Conservation (phyloP, 2,329 filamentous ascomycete genomes). For the Pyricularia pennisetigena region DNA sequence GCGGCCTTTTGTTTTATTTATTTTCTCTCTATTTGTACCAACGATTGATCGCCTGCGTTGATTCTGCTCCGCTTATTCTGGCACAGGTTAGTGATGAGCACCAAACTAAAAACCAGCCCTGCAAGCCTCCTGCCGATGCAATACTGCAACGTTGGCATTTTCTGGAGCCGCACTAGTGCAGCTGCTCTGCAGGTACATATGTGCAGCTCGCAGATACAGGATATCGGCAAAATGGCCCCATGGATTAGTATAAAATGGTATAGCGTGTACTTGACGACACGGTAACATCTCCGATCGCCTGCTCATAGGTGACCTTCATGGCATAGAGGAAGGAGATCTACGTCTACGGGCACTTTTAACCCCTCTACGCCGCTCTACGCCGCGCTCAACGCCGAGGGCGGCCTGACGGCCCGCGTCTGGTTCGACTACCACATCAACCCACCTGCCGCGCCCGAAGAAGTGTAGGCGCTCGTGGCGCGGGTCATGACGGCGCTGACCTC, state of each 20-base stretch:
- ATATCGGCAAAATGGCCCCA: too few species aligned
- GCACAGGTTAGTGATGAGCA: too few species aligned
- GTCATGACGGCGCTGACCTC: not conserved
- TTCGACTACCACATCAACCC: not conserved
- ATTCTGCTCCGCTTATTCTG: too few species aligned
- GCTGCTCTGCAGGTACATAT: too few species aligned
- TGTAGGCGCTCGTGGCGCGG: not conserved
- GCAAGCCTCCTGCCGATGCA: too few species aligned
- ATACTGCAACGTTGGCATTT: too few species aligned
- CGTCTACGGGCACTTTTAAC: too few species aligned
- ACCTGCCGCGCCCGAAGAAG: not conserved
- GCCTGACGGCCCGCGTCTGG: not conserved
- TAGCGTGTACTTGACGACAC: not conserved
- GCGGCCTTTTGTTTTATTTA: not conserved
- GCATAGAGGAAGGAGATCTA: too few species aligned
- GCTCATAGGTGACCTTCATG: not conserved
- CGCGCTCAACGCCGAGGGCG: not conserved
- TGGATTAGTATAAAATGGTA: not conserved
- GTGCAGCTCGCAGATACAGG: too few species aligned
- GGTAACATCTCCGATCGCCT: not conserved
- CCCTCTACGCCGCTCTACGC: not conserved
- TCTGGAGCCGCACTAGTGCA: too few species aligned
- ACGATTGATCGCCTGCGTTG: not conserved
- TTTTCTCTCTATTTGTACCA: not conserved
- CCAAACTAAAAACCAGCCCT: too few species aligned